These are phyloP conservation scores for Coemansia sp. DNA, from an alignment of 192 early-diverging fungal genomes.

Conservation along the genomic window DNA sequence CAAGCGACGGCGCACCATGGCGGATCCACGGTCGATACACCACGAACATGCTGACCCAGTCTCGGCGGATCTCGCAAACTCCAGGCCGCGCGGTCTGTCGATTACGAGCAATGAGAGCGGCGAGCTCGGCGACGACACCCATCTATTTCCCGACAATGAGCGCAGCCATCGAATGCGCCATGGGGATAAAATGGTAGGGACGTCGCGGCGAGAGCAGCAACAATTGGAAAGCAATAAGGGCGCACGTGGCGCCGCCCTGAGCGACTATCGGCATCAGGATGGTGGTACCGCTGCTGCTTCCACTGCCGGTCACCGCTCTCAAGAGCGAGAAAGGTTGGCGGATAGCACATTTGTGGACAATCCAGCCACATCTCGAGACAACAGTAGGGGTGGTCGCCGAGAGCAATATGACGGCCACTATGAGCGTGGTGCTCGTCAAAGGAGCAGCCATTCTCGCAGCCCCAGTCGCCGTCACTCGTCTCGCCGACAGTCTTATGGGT, in stretches of 20 bases:
- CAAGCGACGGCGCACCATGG: slow-evolving; percentile 6
- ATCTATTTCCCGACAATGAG: neutral
- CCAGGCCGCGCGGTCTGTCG: neutral
- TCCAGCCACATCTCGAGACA: neutral
- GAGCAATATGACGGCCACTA: neutral
- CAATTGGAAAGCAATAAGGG: neutral
- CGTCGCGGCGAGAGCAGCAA: neutral
- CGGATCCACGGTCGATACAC: neutral
- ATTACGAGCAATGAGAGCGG: neutral
- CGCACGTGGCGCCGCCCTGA: neutral
- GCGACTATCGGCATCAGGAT: neutral
- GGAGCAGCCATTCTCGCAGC: neutral
- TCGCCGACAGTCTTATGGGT: neutral
- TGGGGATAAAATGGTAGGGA: neutral
- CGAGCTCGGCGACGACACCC: neutral
- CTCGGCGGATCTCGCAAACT: too few species aligned
- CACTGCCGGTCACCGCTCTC: neutral
- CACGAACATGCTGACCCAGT: neutral
- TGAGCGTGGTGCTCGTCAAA: neutral
- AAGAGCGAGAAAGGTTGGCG: neutral
- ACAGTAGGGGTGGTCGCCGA: neutral
- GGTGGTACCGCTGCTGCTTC: neutral
- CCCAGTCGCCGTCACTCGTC: neutral
- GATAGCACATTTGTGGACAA: neutral
- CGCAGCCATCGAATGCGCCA: neutral